phyloP scores from a whole-genome alignment of 208 protist species.

The Trypanosomatidae sp. region DNA sequence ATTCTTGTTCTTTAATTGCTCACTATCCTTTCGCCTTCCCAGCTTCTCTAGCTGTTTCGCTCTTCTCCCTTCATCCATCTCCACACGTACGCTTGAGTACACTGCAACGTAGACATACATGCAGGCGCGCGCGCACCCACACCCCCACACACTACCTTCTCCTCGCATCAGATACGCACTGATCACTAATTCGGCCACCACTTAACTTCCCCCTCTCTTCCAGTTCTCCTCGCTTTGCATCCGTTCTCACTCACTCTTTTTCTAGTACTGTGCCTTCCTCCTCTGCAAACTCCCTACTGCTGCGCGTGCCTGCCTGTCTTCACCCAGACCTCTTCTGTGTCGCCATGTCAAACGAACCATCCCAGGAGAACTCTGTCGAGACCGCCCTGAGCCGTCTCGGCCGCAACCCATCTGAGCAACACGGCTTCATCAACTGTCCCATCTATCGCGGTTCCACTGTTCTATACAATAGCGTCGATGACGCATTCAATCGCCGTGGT shows the following conservation, averaged over 20 bases:
- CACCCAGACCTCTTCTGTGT: background rate
- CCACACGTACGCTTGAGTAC: background rate
- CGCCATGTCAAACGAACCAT: constrained; percentile 3
- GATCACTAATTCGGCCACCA: background rate
- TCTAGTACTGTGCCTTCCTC: background rate
- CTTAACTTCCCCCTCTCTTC: background rate
- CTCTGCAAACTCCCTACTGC: background rate
- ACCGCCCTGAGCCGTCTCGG: constrained; percentile 30
- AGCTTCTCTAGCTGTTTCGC: background rate
- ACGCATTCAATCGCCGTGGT: constrained; percentile 3
- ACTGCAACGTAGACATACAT: background rate
- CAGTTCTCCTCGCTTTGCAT: background rate
- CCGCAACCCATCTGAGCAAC: constrained; percentile 22
- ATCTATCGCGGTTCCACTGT: constrained; percentile 37
- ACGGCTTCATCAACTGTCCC: constrained; percentile 35
- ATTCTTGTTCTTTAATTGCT: background rate
- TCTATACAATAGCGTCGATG: constrained; percentile 23
- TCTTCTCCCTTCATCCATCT: background rate
- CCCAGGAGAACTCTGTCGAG: constrained; percentile 14
- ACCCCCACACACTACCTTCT: background rate
- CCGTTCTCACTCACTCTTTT: background rate
- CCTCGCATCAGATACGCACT: background rate
- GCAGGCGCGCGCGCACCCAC: background rate
- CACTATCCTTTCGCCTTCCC: background rate
- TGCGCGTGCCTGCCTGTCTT: background rate